Evolutionary conservation across 75 land plant genomes (phyloP).

Genomic region (Cryptomeria japonica): DNA sequence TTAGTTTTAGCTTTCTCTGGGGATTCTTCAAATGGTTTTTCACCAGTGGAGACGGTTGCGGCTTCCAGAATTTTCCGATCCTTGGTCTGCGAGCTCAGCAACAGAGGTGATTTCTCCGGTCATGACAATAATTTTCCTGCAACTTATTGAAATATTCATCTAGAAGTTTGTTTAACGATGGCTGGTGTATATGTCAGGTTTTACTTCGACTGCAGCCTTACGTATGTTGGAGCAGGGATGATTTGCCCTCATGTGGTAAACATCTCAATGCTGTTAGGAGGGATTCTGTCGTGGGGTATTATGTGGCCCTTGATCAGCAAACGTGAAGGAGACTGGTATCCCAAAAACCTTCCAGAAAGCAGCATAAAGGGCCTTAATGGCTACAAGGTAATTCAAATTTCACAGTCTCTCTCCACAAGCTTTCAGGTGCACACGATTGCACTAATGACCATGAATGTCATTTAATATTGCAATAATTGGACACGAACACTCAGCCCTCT

Average conservation of each 20-base stretch:
- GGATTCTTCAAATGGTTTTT: slow-evolving; percentile 91
- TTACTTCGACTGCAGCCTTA: slow-evolving; percentile 7
- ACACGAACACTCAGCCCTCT: no score
- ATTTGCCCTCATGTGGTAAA: slow-evolving; percentile 11
- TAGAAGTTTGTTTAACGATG: no score
- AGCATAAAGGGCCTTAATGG: slow-evolving; percentile 87
- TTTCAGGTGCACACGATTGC: not conserved
- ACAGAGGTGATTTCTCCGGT: slow-evolving; percentile 18
- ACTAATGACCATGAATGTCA: no score
- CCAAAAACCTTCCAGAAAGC: slow-evolving; percentile 40
- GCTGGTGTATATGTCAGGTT: not conserved
- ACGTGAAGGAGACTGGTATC: slow-evolving; percentile 76
- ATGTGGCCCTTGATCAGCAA: slow-evolving; percentile 88
- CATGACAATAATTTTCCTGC: not conserved
- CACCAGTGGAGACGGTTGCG: slow-evolving; percentile 72
- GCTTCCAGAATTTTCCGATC: slow-evolving; percentile 78
- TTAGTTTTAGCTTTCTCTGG: slow-evolving; percentile 78
- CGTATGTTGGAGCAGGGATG: slow-evolving; percentile 11
- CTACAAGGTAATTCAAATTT: slow-evolving; percentile 59
- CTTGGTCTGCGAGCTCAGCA: slow-evolving; percentile 80
- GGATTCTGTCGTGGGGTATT: slow-evolving; percentile 17
- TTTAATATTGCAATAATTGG: no score
- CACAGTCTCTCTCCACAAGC: not conserved
- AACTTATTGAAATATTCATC: not conserved
- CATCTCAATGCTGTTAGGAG: slow-evolving; percentile 1